A percentile compares a stretch with the other conserved stretches of the same genome.
These are phyloP conservation scores for Daldinia concentrica DNA, from an alignment of 495 filamentous ascomycete genomes.

Conservation along the genomic window DNA sequence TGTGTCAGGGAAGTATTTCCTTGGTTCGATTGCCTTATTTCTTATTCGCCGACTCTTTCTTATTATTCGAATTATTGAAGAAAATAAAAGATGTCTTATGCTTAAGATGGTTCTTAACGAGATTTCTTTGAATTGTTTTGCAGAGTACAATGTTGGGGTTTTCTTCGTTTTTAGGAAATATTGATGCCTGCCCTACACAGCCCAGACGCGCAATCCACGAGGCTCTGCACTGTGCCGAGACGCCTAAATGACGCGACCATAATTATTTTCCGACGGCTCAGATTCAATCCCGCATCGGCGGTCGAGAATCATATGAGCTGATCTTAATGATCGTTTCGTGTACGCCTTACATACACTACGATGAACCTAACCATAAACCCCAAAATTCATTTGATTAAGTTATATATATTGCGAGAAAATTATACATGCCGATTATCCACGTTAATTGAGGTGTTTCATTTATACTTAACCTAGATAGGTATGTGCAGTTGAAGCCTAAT, in stretches of 20 bases:
- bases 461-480: neutral
- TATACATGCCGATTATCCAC: neutral
- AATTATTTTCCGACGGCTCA: constrained; percentile 35
- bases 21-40: constrained; percentile 12
- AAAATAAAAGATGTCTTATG: neutral
- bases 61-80: constrained; percentile 8
- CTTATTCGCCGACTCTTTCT: constrained; percentile 6
- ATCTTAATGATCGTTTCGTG: constrained; percentile 19
- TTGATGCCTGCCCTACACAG: constrained; percentile 26
- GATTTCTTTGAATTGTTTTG: neutral
- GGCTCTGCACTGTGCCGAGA: constrained; percentile 40
- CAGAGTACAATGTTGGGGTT: neutral
- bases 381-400: neutral
- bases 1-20: constrained; percentile 22
- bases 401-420: neutral
- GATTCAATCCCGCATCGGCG: constrained; percentile 28
- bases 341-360: neutral
- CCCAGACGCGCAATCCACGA: constrained; percentile 40
- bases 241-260: constrained; percentile 39
- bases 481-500: neutral
- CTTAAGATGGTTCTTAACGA: neutral
- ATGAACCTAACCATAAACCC: neutral
- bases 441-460: neutral
- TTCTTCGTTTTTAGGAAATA: constrained; percentile 19
- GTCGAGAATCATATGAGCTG: constrained; percentile 35